Evolutionary conservation across 305 asterid species (phyloP), one percentile per base, ranked within the genome.

Genomic region (Solanum aculeatissimum): DNA sequence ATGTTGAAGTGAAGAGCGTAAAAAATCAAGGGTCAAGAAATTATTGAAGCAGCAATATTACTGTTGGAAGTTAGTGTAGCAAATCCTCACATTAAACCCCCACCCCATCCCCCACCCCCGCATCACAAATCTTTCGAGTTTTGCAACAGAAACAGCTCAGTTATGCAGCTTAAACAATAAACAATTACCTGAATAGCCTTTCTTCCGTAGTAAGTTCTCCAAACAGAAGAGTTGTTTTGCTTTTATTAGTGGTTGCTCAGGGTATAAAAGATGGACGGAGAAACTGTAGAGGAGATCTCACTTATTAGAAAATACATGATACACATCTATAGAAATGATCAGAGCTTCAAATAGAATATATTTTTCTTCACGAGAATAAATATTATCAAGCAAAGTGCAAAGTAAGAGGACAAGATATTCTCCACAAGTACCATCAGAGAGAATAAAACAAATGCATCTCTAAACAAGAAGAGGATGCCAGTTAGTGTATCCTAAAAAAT

Each of bases 131-230:
- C 14, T 54, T 29, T 51, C 32, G 51, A n/a, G 83, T 78, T 54
- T 79, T 79, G 51, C 83, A 54, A 19, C 35, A 54, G 47, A 79
- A 53, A 54, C 35, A 32, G 53, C 68, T 79, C 51, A 54, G 25
- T n/a, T 79, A 32, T 53, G 66, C 83, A 54, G 83, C 69, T 54
- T 83, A 42, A 71, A 47, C 83, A 77, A 85, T 70, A 82, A 83
- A 87, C 18, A 62, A 82, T 58, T 90, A 95, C 98, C 99, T 91
- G 95, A 84, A 85, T 82, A 43, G 77, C 93, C 98, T 90, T 90
- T 93, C 94, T 93, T 97, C 47, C 98, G 93, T 87, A 97, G 90
- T 87, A 97, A 93, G 92, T 97, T 95, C 89, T 91, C 95, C 93
- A 94, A 72, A 83, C 89, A 88, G 90, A 97, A 97, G 78, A 97